A percentile compares a stretch with the other conserved stretches of the same genome.
Conservation (phyloP, 2,329 filamentous ascomycete genomes). For the Diaporthe ilicicola region DNA sequence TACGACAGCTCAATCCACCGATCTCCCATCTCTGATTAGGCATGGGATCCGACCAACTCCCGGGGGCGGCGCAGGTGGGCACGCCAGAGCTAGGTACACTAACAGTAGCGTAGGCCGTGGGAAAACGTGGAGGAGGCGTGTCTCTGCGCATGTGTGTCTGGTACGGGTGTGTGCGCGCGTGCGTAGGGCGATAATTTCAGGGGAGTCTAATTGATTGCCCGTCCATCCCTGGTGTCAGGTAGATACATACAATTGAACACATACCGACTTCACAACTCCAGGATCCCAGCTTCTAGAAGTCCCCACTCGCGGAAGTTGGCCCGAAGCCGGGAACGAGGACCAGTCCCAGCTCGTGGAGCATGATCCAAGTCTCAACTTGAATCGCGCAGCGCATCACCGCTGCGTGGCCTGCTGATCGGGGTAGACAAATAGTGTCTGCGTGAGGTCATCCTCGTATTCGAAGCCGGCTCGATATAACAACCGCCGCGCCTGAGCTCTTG, state of each 20-base stretch:
- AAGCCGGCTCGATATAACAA: conserved; percentile 6
- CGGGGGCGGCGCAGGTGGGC: not conserved
- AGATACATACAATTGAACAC: not conserved
- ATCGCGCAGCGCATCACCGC: not conserved
- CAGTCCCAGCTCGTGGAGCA: conserved; percentile 33
- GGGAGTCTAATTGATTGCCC: conserved; percentile 18
- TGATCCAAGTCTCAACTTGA: conserved; percentile 17
- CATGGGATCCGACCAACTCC: not conserved
- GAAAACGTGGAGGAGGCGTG: not conserved
- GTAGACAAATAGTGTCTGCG: not conserved
- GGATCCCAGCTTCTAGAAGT: conserved; percentile 16
- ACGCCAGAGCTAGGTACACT: not conserved
- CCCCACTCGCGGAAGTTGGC: conserved; percentile 30
- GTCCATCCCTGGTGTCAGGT: conserved; percentile 19
- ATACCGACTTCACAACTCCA: not conserved
- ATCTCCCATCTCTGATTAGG: conserved; percentile 1
- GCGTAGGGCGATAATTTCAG: conserved; percentile 22
- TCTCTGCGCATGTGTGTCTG: not conserved
- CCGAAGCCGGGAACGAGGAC: conserved; percentile 34
- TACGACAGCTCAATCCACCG: not conserved
- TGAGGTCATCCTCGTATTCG: conserved; percentile 6
- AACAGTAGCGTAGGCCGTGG: too few species aligned
- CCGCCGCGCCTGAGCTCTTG: not conserved
- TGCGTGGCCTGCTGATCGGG: not conserved
- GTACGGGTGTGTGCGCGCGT: not conserved